Evolutionary conservation across 2,329 filamentous ascomycete species (phyloP), one percentile per base, ranked within the genome.

Genomic region (Lasiodiplodia gonubiensis): DNA sequence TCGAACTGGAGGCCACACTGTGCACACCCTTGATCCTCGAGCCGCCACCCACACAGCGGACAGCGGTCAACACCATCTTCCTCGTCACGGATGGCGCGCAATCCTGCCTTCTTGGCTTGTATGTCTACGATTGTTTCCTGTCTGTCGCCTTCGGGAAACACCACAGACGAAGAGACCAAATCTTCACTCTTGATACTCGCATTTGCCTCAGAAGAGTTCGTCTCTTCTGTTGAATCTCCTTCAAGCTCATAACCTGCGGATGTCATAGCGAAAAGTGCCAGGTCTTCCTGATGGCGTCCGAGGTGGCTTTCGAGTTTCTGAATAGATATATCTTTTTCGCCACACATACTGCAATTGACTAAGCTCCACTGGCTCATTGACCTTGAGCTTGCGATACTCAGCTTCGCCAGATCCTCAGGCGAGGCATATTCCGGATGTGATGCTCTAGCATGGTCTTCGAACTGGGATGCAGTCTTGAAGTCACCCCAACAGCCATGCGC

Each of bases 51-150:
- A 76, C 89, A 92, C 2, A 79, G 70, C 1, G 88, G 88, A 74
- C 89, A 92, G 70, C 89, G 84, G 66, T 86, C 79, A 21, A 90
- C 84, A 39, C 85, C 84, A 74, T 91, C 89, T 73, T 84, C 83
- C 39, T 84, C 57, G 10, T 67, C 65, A 42, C 55, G 55, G n/a
- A 67, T 60, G 1, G 48, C 64, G 8, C 64, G 57, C 4, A 60
- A 42, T 30, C 27, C 39, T 46, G 30, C 30, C 7, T 30, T 8
- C 30, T 30, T 30, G 30, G 30, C 6, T 30, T 30, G 30, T 0
- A 30, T 8, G 1, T 30, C 2, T 8, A 30, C 7, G 30, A 8
- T 8, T 30, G 30, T 30, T 33, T 33, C 30, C 30, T 1, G 8
- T 33, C 30, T 33, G 30, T 33, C 30, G 30, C 1, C 30, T 33